A percentile compares a stretch with the other conserved stretches of the same genome.
These are phyloP conservation scores for Aureobasidium namibiae DNA, from an alignment of 2,329 filamentous ascomycete species.

Conservation along the genomic window DNA sequence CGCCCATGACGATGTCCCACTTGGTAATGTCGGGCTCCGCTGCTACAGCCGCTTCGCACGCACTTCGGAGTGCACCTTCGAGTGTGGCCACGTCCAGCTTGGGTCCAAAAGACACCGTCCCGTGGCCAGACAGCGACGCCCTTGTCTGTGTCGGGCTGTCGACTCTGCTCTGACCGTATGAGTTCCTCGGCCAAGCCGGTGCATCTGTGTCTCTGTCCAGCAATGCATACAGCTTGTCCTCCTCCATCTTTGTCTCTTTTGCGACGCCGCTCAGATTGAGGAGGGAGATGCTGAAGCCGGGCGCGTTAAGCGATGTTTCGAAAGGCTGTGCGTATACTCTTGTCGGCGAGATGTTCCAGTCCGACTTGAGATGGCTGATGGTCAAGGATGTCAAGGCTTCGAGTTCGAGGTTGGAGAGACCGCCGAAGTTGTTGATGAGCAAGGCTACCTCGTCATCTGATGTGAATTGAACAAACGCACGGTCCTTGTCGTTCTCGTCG, in stretches of 20 bases:
- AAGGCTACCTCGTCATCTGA: conserved; percentile 37
- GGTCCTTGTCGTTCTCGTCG: conserved; percentile 39
- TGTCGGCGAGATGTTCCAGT: conserved; percentile 41
- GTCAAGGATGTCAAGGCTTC: conserved; percentile 39
- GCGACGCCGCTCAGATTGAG: conserved; percentile 44
- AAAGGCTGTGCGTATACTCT: conserved; percentile 42
- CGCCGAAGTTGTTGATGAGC: conserved; percentile 43
- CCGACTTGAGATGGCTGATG: conserved; percentile 32
- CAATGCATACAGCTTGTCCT: conserved; percentile 37
- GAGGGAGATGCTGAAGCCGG: conserved; percentile 48
- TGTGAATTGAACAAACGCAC: conserved; percentile 42
- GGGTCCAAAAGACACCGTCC: conserved; percentile 14
- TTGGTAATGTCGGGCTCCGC: conserved; percentile 56
- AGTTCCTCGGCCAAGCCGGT: conserved; percentile 44
- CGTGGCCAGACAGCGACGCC: background rate
- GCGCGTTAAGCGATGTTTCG: conserved; percentile 47
- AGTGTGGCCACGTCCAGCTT: conserved; percentile 23
- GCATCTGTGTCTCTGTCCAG: conserved; percentile 45
- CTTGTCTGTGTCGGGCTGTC: background rate
- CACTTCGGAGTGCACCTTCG: conserved; percentile 32
- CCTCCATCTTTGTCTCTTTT: conserved; percentile 30
- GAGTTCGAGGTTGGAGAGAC: conserved; percentile 40
- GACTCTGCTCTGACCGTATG: conserved; percentile 22
- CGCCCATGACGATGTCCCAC: conserved; percentile 57
- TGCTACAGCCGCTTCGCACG: conserved; percentile 41